Percentiles rank a stretch among this genome's conserved stretches.
These are phyloP conservation scores for Fusarium sp. DNA, from an alignment of 2,329 filamentous ascomycete genomes.

Conservation along the genomic window DNA sequence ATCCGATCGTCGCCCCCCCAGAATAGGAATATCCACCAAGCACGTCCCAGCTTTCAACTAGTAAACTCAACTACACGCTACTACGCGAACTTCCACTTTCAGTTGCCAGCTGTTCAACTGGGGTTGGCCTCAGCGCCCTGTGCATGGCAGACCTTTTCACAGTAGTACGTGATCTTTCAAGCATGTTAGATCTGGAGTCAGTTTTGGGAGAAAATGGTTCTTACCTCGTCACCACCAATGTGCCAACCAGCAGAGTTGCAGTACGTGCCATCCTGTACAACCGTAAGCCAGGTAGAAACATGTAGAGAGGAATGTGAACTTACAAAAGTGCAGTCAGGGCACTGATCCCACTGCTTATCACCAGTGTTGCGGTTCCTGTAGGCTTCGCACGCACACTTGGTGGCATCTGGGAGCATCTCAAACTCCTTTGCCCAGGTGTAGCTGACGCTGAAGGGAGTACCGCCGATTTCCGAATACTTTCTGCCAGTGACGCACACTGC, in stretches of 20 bases:
- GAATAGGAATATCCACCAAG: not conserved
- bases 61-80: not conserved
- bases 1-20: not conserved
- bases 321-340: slow-evolving; percentile 34
- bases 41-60: not conserved
- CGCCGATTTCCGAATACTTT: not conserved
- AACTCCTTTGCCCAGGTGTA: slow-evolving; percentile 26
- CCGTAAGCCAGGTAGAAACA: not conserved
- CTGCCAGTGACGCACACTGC: slow-evolving; percentile 21
- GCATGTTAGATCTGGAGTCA: not conserved
- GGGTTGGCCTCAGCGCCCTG: slow-evolving; percentile 18
- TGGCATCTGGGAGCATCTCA: slow-evolving; percentile 19
- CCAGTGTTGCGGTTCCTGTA: slow-evolving; percentile 25
- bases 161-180: slow-evolving; percentile 19
- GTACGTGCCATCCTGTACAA: slow-evolving; percentile 16
- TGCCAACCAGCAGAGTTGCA: slow-evolving; percentile 27
- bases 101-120: not conserved
- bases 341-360: slow-evolving; percentile 22
- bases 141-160: slow-evolving; percentile 9
- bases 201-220: not conserved
- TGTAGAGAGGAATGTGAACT: accelerated
- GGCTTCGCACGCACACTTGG: slow-evolving; percentile 22
- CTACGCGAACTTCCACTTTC: not conserved
- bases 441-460: slow-evolving; percentile 20
- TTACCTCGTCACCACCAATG: slow-evolving; percentile 37